Conservation (phyloP, 2,329 filamentous ascomycete genomes). For the Whalleya microplaca region DNA sequence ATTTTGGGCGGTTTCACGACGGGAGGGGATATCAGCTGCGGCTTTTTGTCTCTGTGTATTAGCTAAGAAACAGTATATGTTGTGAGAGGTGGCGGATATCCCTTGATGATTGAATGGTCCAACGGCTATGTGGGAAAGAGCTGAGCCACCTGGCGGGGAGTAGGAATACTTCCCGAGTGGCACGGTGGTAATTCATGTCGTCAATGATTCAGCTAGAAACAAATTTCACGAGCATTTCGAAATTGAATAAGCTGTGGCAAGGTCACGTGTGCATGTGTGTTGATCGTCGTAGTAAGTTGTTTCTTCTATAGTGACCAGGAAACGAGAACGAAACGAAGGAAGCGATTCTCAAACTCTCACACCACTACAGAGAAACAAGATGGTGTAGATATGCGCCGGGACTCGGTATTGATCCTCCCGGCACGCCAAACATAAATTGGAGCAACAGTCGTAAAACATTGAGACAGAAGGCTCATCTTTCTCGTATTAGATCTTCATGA, state of each 20-base stretch:
- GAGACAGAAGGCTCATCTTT: background rate
- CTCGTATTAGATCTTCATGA: background rate
- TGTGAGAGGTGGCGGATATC: slow-evolving; percentile 9
- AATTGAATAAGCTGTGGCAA: background rate
- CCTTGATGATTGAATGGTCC: slow-evolving; percentile 15
- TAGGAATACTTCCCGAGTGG: slow-evolving; percentile 1
- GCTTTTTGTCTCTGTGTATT: slow-evolving; percentile 9
- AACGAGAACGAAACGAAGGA: slow-evolving; percentile 11
- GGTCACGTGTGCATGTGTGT: background rate
- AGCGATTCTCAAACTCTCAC: slow-evolving; percentile 4
- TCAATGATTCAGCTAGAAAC: slow-evolving; percentile 18
- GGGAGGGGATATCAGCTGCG: slow-evolving; percentile 1
- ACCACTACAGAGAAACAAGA: background rate
- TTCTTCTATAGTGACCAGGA: background rate
- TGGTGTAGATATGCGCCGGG: background rate
- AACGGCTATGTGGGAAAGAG: slow-evolving; percentile 5
- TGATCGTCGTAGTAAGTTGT: background rate
- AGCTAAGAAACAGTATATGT: slow-evolving; percentile 14
- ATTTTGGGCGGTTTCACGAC: slow-evolving; percentile 16
- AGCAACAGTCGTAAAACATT: background rate
- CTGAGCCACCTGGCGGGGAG: background rate
- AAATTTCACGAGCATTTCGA: slow-evolving; percentile 7
- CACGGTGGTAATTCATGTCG: slow-evolving; percentile 16
- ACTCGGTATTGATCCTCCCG: background rate
- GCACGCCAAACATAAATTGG: background rate